Percentiles rank a stretch among this genome's conserved stretches.
phyloP scores from a whole-genome alignment of 2,329 filamentous ascomycete genomes.

The Mollisia scopiformis region DNA sequence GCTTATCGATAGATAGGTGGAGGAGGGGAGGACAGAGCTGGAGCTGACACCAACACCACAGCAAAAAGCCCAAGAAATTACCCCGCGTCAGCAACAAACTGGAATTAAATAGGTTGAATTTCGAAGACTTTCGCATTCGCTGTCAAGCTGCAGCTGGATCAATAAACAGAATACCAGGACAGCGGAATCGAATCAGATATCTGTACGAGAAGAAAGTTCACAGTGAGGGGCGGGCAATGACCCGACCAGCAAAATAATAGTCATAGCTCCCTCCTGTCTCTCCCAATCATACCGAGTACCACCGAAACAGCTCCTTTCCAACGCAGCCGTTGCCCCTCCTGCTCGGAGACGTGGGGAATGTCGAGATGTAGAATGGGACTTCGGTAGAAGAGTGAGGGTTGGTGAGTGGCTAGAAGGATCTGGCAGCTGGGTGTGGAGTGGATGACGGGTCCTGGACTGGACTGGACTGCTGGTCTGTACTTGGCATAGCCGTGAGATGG shows the following conservation, averaged over 20 bases:
- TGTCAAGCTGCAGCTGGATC: neutral
- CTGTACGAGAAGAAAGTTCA: neutral
- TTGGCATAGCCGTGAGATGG: neutral
- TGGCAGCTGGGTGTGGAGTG: neutral
- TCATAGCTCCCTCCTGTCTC: neutral
- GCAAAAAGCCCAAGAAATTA: neutral
- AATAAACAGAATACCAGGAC: neutral
- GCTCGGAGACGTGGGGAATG: constrained; percentile 10
- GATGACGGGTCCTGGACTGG: neutral
- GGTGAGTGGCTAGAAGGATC: neutral
- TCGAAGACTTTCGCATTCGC: neutral
- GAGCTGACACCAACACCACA: neutral
- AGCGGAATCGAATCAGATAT: neutral
- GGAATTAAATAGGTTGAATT: too few relatives aligned
- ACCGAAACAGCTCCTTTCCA: neutral
- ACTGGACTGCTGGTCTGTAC: neutral
- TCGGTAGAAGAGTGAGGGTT: neutral
- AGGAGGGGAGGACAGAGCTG: neutral
- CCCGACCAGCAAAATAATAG: neutral
- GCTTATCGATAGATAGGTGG: neutral
- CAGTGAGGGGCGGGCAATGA: neutral
- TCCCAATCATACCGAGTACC: constrained; percentile 3
- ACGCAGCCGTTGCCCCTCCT: neutral
- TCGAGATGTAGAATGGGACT: neutral
- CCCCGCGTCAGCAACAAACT: constrained; percentile 11